A percentile compares a stretch with the other conserved stretches of the same genome.
Conservation (phyloP, 2,329 filamentous ascomycete genomes). For the Arthrinium puccinioides region DNA sequence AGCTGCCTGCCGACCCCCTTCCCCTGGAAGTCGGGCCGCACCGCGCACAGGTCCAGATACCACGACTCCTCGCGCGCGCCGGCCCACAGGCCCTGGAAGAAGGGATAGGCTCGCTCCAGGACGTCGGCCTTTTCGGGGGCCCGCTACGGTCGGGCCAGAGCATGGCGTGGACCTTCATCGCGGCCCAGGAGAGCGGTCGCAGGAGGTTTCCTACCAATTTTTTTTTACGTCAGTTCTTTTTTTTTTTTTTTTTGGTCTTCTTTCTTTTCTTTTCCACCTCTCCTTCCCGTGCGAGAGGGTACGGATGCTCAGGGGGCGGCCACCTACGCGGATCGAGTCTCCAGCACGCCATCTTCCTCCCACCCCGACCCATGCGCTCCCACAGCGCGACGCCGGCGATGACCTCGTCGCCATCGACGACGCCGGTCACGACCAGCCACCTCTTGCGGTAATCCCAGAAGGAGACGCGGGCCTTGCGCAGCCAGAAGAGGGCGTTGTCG, state of each 20-base stretch:
- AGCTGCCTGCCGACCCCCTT: conserved; percentile 27
- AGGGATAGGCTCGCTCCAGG: conserved; percentile 13
- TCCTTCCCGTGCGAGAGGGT: too few relatives aligned
- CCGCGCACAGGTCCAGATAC: conserved; percentile 29
- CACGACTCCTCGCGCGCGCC: conserved; percentile 24
- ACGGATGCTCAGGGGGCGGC: too few relatives aligned
- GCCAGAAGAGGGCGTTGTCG: conserved; percentile 23
- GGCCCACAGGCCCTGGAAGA: conserved; percentile 17
- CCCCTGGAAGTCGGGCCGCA: conserved; percentile 31
- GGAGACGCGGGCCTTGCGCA: conserved; percentile 17
- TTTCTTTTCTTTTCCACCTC: too few relatives aligned
- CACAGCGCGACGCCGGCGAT: conserved; percentile 17
- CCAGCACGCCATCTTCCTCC: conserved; percentile 8
- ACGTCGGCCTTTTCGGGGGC: conserved; percentile 12
- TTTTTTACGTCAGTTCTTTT: neutral
- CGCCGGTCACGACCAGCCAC: conserved; percentile 17
- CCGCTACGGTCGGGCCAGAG: conserved; percentile 15
- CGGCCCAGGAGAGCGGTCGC: conserved; percentile 6
- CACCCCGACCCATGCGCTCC: conserved; percentile 13
- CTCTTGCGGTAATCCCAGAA: conserved; percentile 20
- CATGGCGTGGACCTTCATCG: conserved; percentile 6
- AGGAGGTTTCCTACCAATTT: conserved; percentile 11
- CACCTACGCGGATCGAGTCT: conserved; percentile 14
- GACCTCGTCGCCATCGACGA: conserved; percentile 7
- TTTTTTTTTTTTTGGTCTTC: too few relatives aligned